Conservation (phyloP, 2,329 filamentous ascomycete genomes). For the Penicillium expansum region DNA sequence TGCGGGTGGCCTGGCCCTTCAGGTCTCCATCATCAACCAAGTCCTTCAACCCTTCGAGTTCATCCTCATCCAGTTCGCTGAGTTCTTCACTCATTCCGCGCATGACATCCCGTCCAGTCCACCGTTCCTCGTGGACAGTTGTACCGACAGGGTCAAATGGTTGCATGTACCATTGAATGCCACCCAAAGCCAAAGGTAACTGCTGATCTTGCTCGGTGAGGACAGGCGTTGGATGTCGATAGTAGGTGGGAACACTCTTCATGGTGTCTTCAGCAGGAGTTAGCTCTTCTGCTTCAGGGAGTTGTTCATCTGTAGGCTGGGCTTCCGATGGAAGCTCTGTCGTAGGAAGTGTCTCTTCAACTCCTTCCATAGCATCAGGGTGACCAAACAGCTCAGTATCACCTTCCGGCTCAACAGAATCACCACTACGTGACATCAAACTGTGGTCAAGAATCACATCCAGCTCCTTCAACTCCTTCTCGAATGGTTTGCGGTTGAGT, state of each 20-base stretch:
- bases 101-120: constrained; percentile 69
- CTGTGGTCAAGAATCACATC: constrained; percentile 70
- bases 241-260: constrained; percentile 35
- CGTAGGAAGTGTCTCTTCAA: constrained; percentile 14
- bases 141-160: constrained; percentile 77
- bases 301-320: constrained; percentile 6
- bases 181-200: constrained; percentile 64
- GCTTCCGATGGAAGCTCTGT: constrained; percentile 12
- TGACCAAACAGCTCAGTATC: constrained; percentile 35
- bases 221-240: constrained; percentile 47
- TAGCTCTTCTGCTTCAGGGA: constrained; percentile 15
- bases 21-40: constrained; percentile 53
- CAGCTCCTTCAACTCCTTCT: constrained; percentile 69
- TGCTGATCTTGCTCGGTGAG: constrained; percentile 45
- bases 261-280: constrained; percentile 19
- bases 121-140: constrained; percentile 72
- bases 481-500: constrained; percentile 66
- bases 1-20: constrained; percentile 17
- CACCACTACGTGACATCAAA: constrained; percentile 53
- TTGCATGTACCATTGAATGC: constrained; percentile 83
- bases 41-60: constrained; percentile 61
- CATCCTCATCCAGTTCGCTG: constrained; percentile 88
- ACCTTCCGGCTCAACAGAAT: constrained; percentile 42
- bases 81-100: constrained; percentile 78
- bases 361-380: constrained; percentile 26